Evolutionary conservation across 768 basidiomycete species (phyloP).

Genomic region (Macrocybe gigantea): DNA sequence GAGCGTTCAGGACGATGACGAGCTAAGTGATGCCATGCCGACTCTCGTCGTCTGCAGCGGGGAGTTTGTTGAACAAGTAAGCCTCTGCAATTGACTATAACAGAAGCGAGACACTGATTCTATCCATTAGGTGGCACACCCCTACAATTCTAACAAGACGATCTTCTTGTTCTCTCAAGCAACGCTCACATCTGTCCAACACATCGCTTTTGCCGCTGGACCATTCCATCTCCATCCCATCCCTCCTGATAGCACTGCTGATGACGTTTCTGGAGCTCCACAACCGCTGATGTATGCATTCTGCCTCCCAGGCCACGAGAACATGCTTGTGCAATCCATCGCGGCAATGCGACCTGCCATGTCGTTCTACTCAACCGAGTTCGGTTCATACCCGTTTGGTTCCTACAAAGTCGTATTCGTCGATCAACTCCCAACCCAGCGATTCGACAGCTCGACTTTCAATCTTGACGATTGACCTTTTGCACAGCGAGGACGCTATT

Average conservation of each 20-base stretch:
- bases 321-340: slow-evolving; percentile 61
- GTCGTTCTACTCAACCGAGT: slow-evolving; percentile 88
- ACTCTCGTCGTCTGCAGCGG: slow-evolving; percentile 92
- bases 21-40: slow-evolving; percentile 55
- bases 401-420: slow-evolving; percentile 95
- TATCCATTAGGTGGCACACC: slow-evolving; percentile 73
- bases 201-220: slow-evolving; percentile 92
- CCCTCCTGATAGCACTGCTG: slow-evolving; percentile 51
- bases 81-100: slow-evolving; percentile 12
- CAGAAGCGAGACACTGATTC: slow-evolving; percentile 1
- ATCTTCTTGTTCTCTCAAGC: slow-evolving; percentile 91
- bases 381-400: slow-evolving; percentile 92
- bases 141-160: slow-evolving; percentile 87
- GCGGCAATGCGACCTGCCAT: slow-evolving; percentile 82
- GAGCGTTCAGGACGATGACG: slow-evolving; percentile 42
- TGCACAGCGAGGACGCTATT: slow-evolving; percentile 84
- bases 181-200: slow-evolving; percentile 88
- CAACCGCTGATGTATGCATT: slow-evolving; percentile 86
- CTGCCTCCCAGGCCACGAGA: slow-evolving; percentile 86
- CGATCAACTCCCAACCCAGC: slow-evolving; percentile 75
- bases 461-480: slow-evolving; percentile 70
- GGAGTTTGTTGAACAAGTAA: slow-evolving; percentile 89
- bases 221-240: slow-evolving; percentile 82
- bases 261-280: slow-evolving; percentile 57
- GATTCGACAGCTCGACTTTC: slow-evolving; percentile 86